Percentiles rank a stretch among this genome's conserved stretches.
Conservation (phyloP, 164 flowering plant genomes). For the Umbellularia californica region DNA sequence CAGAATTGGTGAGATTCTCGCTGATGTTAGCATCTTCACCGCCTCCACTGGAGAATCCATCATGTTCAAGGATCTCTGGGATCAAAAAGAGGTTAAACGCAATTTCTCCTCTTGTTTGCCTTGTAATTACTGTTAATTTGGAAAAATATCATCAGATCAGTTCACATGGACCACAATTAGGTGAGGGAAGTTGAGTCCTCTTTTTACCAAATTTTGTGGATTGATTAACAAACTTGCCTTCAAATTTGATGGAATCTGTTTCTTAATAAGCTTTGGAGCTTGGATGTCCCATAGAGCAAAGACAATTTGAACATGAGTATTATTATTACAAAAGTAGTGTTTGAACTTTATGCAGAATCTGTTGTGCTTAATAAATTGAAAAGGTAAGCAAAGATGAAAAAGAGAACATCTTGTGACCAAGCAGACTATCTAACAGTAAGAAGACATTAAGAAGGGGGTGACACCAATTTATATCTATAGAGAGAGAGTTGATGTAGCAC, state of each 20-base stretch:
- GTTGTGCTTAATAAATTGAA: background rate
- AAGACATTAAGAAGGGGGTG: too few species aligned
- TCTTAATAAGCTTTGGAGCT: background rate
- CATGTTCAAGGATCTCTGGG: slow-evolving; percentile 72
- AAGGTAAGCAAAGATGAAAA: too few species aligned
- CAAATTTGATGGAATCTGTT: background rate
- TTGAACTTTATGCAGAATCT: background rate
- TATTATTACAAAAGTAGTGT: too few species aligned
- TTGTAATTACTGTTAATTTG: background rate
- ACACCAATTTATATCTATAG: too few species aligned
- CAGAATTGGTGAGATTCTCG: slow-evolving; percentile 31
- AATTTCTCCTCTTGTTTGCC: background rate
- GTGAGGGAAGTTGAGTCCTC: too few species aligned
- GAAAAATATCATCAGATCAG: background rate
- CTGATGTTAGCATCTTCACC: slow-evolving; percentile 55
- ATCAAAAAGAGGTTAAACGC: slow-evolving; percentile 54
- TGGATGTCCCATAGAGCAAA: background rate
- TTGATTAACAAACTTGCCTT: too few species aligned
- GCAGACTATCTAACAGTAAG: too few species aligned
- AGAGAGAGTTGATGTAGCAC: too few species aligned
- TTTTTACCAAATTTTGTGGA: background rate
- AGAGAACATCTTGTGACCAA: too few species aligned
- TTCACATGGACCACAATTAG: too few species aligned
- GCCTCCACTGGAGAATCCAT: slow-evolving; percentile 57
- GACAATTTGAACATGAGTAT: background rate